phyloP scores from a whole-genome alignment of 148 eudicot species.

The Amaranthus cruentus region DNA sequence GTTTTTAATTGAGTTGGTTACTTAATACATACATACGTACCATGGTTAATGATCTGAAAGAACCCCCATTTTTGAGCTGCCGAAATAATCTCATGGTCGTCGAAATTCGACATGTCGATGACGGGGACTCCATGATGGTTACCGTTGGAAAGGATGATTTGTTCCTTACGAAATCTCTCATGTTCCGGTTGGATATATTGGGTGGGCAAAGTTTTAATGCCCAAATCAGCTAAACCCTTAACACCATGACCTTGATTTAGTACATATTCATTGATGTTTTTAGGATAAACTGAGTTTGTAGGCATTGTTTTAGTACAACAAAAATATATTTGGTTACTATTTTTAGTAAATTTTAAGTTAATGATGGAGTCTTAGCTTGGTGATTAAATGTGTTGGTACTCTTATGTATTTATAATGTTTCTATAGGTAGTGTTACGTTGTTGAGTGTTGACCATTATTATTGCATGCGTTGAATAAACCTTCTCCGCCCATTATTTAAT shows the following conservation, averaged over 20 bases:
- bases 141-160: not conserved
- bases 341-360: too few species aligned
- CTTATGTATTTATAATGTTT: too few species aligned
- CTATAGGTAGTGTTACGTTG: too few species aligned
- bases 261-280: slow-evolving; percentile 20
- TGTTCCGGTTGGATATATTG: slow-evolving; percentile 31
- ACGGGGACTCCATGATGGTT: slow-evolving; percentile 30
- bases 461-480: too few species aligned
- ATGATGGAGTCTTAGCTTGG: too few species aligned
- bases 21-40: not conserved
- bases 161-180: slow-evolving; percentile 15
- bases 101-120: slow-evolving; percentile 34
- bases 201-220: slow-evolving; percentile 22
- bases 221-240: slow-evolving; percentile 27
- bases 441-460: too few species aligned
- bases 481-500: too few species aligned
- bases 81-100: slow-evolving; percentile 18
- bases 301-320: too few species aligned
- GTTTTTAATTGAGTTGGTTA: too few species aligned
- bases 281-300: not conserved
- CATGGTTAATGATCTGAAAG: slow-evolving; percentile 43
- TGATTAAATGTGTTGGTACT: too few species aligned
- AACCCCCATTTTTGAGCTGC: slow-evolving; percentile 34
- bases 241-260: slow-evolving; percentile 36
- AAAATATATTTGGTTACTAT: too few species aligned